A percentile compares a stretch with the other conserved stretches of the same genome.
These are phyloP conservation scores for Fraxinus excelsior DNA, from an alignment of 257 asterid species.

Conservation along the genomic window DNA sequence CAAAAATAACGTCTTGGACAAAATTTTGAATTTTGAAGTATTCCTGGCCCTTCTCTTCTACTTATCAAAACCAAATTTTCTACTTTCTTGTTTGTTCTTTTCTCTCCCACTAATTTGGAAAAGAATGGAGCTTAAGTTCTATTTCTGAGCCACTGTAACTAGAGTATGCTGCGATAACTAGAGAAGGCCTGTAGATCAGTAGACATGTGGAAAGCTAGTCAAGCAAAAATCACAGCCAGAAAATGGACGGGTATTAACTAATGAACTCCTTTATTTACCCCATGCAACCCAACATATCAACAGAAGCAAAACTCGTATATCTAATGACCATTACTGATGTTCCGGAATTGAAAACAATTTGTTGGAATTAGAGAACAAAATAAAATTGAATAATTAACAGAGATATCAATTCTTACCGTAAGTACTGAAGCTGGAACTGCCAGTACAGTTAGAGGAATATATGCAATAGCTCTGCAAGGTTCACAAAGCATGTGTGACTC, in stretches of 20 bases:
- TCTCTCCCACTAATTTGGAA: not conserved
- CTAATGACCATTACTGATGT: not conserved
- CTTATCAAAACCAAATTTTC: not conserved
- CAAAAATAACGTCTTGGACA: not conserved
- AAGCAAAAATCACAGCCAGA: slow-evolving; percentile 1
- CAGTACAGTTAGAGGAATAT: slow-evolving; percentile 85
- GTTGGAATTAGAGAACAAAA: not conserved
- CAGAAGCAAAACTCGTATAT: not conserved
- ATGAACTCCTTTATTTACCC: not conserved
- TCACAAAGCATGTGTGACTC: slow-evolving; percentile 12
- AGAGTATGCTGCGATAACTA: not conserved
- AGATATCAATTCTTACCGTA: slow-evolving; percentile 55
- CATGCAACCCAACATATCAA: not conserved
- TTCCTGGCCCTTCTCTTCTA: not conserved
- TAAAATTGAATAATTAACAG: not conserved
- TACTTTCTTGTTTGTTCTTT: not conserved
- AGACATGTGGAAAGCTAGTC: slow-evolving; percentile 1
- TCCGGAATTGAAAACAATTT: slow-evolving; percentile 14
- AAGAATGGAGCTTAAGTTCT: not conserved
- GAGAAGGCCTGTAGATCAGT: not conserved
- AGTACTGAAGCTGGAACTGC: slow-evolving; percentile 98
- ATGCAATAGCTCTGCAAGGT: slow-evolving; percentile 82
- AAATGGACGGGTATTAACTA: not conserved
- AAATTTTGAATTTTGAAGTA: not conserved
- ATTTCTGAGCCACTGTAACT: not conserved